Evolutionary conservation across 1,284 basidiomycete genomes (phyloP).

Genomic region (Cutaneotrichosporon sp.): DNA sequence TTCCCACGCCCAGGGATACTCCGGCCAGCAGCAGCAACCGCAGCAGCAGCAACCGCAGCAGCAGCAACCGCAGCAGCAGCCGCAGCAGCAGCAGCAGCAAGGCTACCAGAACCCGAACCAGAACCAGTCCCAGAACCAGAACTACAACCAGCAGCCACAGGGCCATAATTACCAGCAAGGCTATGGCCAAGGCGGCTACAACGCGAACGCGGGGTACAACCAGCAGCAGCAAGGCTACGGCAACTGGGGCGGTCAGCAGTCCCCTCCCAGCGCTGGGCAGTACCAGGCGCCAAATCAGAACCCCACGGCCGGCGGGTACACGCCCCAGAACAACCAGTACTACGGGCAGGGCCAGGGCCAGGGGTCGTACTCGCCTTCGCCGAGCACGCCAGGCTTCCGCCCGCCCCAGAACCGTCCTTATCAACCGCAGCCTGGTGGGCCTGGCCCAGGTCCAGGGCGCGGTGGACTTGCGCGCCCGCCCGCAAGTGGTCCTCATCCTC

Average conservation of each 20-base stretch:
- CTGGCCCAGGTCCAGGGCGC: slow-evolving; percentile 1
- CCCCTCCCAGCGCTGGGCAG: neutral
- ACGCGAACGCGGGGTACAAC: slow-evolving; percentile 23
- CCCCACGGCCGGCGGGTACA: slow-evolving; percentile 17
- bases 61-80: slow-evolving; percentile 11
- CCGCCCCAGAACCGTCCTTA: slow-evolving; percentile 32
- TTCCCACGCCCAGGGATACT: slow-evolving; percentile 25
- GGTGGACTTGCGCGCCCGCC: slow-evolving; percentile 15
- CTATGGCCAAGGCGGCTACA: slow-evolving; percentile 24
- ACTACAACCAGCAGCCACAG: slow-evolving; percentile 13
- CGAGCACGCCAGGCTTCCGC: slow-evolving; percentile 16
- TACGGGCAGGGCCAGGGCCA: slow-evolving; percentile 11
- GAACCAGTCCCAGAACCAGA: slow-evolving; percentile 6
- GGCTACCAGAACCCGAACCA: slow-evolving; percentile 8
- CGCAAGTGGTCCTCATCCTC: slow-evolving; percentile 1
- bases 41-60: slow-evolving; percentile 13
- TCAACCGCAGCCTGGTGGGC: slow-evolving; percentile 28
- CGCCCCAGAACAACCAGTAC: slow-evolving; percentile 30
- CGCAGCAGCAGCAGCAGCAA: slow-evolving; percentile 16
- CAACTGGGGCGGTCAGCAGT: slow-evolving; percentile 8
- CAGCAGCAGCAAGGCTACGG: slow-evolving; percentile 16
- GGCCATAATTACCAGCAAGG: slow-evolving; percentile 16
- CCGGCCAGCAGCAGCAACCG: slow-evolving; percentile 15
- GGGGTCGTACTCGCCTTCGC: slow-evolving; percentile 17
- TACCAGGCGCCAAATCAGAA: slow-evolving; percentile 2